Evolutionary conservation across 352 stramenopile species (phyloP), one percentile per base, ranked within the genome.

Genomic region (Phytophthora colocasiae): DNA sequence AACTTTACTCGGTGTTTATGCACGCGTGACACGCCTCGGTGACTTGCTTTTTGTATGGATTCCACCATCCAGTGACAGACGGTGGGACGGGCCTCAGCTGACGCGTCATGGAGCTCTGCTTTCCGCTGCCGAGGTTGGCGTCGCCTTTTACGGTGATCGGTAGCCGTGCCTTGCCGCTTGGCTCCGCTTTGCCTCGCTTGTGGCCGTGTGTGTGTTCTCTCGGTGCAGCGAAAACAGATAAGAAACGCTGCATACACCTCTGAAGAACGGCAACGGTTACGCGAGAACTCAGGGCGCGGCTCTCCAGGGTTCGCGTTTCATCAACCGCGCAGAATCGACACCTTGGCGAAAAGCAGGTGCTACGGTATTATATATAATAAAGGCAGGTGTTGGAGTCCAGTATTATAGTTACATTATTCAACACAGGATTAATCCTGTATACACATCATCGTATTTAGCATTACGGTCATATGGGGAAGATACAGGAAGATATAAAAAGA

Each of bases 21-120:
- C 32, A 46, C 49, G 38, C 46, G 44, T 55, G 44, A 65, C 52
- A 74, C 59, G 41, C 45, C 12, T 36, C 11, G 15, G 10, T 53
- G 32, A 66, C 49, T 69, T 69, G 52, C 14, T 2, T 19, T 69
- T 49, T 68, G 56, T 65, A 72, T 55, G 24, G 4, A 3, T 6
- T 32, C 43, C 17, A 6, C 62, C 43, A 65, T 69, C 63, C 55
- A 49, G 47, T 60, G 56, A 64, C 67, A 75, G 67, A 56, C 50
- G 61, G 66, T 70, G 47, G 65, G 34, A 40, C 31, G 15, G 10
- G 15, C 11, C 22, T 8, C 61, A 50, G 40, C 41, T 68, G 61
- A 17, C 29, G 45, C 44, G 41, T 44, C 45, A 53, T 58, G 39
- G 49, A 52, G 58, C 15, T 29, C 52, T 50, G 43, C 31, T 44